Evolutionary conservation across 306 rosid genomes (phyloP).

Genomic region (Cyclanthera cordifolia): DNA sequence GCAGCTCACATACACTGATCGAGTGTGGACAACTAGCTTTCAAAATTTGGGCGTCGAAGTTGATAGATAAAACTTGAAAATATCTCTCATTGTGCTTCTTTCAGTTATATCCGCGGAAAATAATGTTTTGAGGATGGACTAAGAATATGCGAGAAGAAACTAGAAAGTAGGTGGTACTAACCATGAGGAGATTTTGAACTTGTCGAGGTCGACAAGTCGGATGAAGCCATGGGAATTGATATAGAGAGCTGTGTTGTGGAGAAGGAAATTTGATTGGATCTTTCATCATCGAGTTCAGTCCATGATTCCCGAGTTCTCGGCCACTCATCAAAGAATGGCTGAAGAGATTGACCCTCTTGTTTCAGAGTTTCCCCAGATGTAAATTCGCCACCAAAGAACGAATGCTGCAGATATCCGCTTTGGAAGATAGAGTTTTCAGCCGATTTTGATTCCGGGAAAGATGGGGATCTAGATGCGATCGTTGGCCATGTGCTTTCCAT

Average conservation of each 20-base stretch:
- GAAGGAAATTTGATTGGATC: conserved; percentile 36
- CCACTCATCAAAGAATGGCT: conserved; percentile 39
- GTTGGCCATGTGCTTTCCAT: conserved; percentile 28
- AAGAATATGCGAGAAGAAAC: conserved; percentile 6
- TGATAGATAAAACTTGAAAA: conserved; percentile 9
- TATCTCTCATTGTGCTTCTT: conserved; percentile 15
- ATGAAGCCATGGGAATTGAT: conserved; percentile 34
- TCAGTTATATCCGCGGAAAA: conserved; percentile 17
- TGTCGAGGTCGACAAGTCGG: conserved; percentile 29
- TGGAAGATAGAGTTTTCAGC: conserved; percentile 21
- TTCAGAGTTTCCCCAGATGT: conserved; percentile 20
- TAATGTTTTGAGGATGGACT: conserved; percentile 2
- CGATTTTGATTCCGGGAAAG: conserved; percentile 21
- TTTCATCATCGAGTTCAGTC: conserved; percentile 36
- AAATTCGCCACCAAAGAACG: conserved; percentile 23
- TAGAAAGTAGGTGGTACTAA: conserved; percentile 14
- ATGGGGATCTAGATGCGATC: conserved; percentile 24
- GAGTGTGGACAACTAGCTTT: background rate
- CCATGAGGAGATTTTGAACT: conserved; percentile 30
- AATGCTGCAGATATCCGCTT: conserved; percentile 19
- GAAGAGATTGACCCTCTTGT: conserved; percentile 37
- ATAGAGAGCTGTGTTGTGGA: conserved; percentile 40
- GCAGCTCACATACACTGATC: background rate
- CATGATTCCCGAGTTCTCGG: conserved; percentile 35
- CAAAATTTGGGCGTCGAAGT: conserved; percentile 8